These are phyloP conservation scores for Suillus lakei DNA, from an alignment of 768 basidiomycete species.

Conservation along the genomic window DNA sequence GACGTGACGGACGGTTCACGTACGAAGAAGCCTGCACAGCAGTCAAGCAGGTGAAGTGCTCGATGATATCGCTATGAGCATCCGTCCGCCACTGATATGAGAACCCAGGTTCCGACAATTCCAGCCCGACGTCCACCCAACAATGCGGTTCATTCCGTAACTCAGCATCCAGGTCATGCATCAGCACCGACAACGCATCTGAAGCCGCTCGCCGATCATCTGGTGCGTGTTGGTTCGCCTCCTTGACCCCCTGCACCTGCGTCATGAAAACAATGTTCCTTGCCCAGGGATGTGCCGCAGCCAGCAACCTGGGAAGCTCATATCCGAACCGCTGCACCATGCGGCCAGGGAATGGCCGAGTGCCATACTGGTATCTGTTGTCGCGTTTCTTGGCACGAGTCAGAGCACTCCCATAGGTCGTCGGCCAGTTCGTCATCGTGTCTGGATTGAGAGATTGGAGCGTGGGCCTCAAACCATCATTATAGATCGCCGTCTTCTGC, in stretches of 20 bases:
- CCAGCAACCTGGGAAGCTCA: background rate
- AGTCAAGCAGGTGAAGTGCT: background rate
- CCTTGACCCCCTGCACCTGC: background rate
- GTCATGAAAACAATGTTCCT: background rate
- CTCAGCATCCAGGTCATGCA: background rate
- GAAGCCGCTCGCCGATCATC: background rate
- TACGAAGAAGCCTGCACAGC: slow-evolving; percentile 20
- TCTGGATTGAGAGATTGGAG: background rate
- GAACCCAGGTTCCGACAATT: background rate
- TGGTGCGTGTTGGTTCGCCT: background rate
- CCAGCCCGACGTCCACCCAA: background rate
- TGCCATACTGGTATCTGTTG: background rate
- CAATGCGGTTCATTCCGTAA: background rate
- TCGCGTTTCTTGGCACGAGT: background rate
- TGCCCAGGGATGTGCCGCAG: background rate
- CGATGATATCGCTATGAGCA: background rate
- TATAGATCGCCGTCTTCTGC: background rate
- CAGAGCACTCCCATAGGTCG: background rate
- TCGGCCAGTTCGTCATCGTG: background rate
- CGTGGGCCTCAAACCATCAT: background rate
- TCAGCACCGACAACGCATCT: background rate
- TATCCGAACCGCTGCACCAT: background rate
- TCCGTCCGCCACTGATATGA: slow-evolving; percentile 7
- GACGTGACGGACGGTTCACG: slow-evolving; percentile 15
- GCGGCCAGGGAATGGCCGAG: background rate